Conservation (phyloP, 208 protist species). For the Leptomonas seymouri region DNA sequence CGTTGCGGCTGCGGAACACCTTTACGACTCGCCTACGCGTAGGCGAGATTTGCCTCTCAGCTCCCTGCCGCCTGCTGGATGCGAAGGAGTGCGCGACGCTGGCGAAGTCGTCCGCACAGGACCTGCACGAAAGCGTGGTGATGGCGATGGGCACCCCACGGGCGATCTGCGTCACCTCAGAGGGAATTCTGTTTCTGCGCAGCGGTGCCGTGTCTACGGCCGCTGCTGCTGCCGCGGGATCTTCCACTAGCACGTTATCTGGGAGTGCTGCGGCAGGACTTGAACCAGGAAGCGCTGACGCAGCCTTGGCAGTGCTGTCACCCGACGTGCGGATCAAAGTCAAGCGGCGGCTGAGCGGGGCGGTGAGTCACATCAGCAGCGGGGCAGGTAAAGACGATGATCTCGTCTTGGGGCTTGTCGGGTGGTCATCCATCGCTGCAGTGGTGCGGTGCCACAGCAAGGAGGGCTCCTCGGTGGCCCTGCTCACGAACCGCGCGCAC, state of each 20-base stretch:
- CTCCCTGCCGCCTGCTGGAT: slow-evolving; percentile 41
- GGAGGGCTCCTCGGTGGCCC: slow-evolving; percentile 38
- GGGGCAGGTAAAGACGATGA: slow-evolving; percentile 12
- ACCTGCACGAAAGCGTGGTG: slow-evolving; percentile 16
- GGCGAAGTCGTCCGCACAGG: slow-evolving; percentile 17
- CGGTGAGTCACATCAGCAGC: slow-evolving; percentile 25
- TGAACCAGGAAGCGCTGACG: not conserved
- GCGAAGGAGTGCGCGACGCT: slow-evolving; percentile 35
- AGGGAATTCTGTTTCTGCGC: slow-evolving; percentile 43
- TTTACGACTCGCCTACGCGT: slow-evolving; percentile 15
- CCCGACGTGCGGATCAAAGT: not conserved
- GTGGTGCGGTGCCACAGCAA: slow-evolving; percentile 45
- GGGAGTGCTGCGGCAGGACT: not conserved
- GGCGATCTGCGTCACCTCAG: slow-evolving; percentile 39
- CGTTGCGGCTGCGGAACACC: slow-evolving; percentile 28
- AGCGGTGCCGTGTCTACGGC: slow-evolving; percentile 18
- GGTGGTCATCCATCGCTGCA: slow-evolving; percentile 47
- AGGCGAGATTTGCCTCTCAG: slow-evolving; percentile 37
- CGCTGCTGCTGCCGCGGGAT: slow-evolving; percentile 5
- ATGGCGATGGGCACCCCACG: slow-evolving; percentile 17
- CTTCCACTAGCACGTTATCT: too few species aligned
- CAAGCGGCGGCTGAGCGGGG: slow-evolving; percentile 8
- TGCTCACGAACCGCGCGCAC: slow-evolving; percentile 43
- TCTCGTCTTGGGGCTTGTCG: slow-evolving; percentile 29
- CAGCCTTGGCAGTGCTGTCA: not conserved